Evolutionary conservation across 352 stramenopile genomes (phyloP).

Genomic region (Phytophthora hibernalis): DNA sequence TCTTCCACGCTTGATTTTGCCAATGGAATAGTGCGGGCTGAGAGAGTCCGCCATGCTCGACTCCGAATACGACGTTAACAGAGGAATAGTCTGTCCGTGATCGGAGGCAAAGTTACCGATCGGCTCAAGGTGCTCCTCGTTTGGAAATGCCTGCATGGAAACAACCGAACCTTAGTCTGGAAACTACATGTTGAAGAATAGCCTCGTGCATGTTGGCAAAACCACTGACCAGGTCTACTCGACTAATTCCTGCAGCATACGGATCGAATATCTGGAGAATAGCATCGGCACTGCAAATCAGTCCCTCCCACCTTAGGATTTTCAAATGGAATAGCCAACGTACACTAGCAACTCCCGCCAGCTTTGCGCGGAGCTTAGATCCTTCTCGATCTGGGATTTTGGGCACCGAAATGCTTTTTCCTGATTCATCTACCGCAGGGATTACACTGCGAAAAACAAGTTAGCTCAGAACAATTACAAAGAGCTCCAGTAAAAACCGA

Average conservation of each 20-base stretch:
- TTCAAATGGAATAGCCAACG: conserved; percentile 6
- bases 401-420: conserved; percentile 61
- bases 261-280: conserved; percentile 76
- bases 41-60: conserved; percentile 55
- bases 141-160: conserved; percentile 66
- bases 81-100: conserved; percentile 71
- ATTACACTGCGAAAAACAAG: conserved; percentile 56
- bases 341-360: conserved; percentile 71
- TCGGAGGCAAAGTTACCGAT: conserved; percentile 79
- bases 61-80: conserved; percentile 67
- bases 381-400: conserved; percentile 81
- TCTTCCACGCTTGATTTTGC: conserved; percentile 70
- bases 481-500: conserved; percentile 28
- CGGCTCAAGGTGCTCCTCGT: conserved; percentile 82
- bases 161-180: not conserved
- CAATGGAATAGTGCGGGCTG: conserved; percentile 69
- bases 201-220: not conserved
- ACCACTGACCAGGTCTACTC: conserved; percentile 63
- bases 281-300: not conserved
- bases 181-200: not conserved
- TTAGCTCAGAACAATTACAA: not conserved
- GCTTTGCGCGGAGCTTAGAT: conserved; percentile 64
- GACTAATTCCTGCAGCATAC: conserved; percentile 73
- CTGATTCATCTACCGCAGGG: conserved; percentile 73
- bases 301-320: not conserved